These are phyloP conservation scores for Dacryopinax primogenitus DNA, from an alignment of 768 basidiomycete species.

Conservation along the genomic window DNA sequence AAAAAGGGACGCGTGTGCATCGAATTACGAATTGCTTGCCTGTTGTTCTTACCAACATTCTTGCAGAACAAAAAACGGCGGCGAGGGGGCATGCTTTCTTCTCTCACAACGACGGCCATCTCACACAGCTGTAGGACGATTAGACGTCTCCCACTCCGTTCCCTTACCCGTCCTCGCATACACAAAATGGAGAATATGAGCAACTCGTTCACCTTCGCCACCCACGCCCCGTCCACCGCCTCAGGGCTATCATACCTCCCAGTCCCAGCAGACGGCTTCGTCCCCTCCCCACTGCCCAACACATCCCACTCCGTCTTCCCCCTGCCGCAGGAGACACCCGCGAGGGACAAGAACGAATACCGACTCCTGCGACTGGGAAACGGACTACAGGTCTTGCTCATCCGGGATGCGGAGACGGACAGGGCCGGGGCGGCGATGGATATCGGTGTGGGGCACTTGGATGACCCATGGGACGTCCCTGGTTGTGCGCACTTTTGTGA, in stretches of 20 bases:
- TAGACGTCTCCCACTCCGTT: too few species aligned
- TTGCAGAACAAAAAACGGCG: too few species aligned
- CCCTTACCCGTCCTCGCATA: too few species aligned
- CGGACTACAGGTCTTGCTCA: conserved; percentile 71
- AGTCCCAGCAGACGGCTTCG: not conserved
- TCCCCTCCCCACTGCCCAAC: not conserved
- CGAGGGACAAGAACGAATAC: conserved; percentile 69
- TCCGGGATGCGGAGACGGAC: conserved; percentile 77
- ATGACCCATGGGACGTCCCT: conserved; percentile 79
- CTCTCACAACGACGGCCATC: too few species aligned
- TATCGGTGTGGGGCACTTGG: conserved; percentile 86
- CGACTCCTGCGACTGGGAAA: conserved; percentile 74
- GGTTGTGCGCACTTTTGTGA: conserved; percentile 93
- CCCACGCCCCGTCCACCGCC: not conserved
- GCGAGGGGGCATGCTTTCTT: too few species aligned
- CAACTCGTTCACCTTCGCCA: not conserved
- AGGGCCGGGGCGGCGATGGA: conserved; percentile 91
- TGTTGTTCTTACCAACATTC: too few species aligned
- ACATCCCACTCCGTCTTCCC: conserved; percentile 37
- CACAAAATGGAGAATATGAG: not conserved
- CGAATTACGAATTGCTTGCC: not conserved
- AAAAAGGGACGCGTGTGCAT: not conserved
- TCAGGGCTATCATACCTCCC: not conserved
- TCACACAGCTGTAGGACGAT: too few species aligned
- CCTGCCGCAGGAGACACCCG: conserved; percentile 52